A percentile compares a stretch with the other conserved stretches of the same genome.
phyloP scores from a whole-genome alignment of 495 filamentous ascomycete genomes.

The Rostrohypoxylon terebratum region DNA sequence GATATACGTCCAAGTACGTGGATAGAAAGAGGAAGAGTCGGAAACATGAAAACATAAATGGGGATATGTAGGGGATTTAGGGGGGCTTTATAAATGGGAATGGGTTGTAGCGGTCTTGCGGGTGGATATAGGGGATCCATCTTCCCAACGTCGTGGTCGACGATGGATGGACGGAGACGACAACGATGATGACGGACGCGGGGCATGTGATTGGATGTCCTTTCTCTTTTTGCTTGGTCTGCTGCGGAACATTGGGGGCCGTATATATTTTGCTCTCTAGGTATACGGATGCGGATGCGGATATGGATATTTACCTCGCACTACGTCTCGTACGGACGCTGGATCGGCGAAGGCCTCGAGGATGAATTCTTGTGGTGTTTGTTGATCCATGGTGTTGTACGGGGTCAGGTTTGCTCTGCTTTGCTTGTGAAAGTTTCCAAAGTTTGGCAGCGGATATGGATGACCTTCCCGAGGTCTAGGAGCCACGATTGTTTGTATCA shows the following conservation, averaged over 20 bases:
- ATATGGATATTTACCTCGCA: slow-evolving; percentile 74
- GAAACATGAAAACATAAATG: slow-evolving; percentile 13
- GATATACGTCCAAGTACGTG: not conserved
- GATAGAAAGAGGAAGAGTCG: slow-evolving; percentile 4
- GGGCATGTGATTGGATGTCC: slow-evolving; percentile 37
- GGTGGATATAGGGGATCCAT: slow-evolving; percentile 27
- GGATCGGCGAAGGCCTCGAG: slow-evolving; percentile 88
- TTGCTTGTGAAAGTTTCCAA: slow-evolving; percentile 21
- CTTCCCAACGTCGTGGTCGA: slow-evolving; percentile 23
- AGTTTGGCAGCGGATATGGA: slow-evolving; percentile 19
- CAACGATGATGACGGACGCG: slow-evolving; percentile 31
- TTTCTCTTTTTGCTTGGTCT: not conserved
- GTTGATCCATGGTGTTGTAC: slow-evolving; percentile 60
- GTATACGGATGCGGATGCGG: slow-evolving; percentile 11
- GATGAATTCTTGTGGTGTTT: slow-evolving; percentile 80
- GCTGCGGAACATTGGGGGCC: not conserved
- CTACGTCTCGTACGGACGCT: slow-evolving; percentile 84
- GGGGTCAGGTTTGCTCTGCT: slow-evolving; percentile 3
- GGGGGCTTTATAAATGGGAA: slow-evolving; percentile 5
- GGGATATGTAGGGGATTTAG: slow-evolving; percentile 12
- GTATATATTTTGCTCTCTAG: too few relatives aligned
- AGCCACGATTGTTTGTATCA: slow-evolving; percentile 16
- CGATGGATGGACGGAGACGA: slow-evolving; percentile 31
- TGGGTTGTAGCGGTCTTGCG: not conserved
- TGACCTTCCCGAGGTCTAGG: slow-evolving; percentile 35